Conservation (phyloP, 768 basidiomycete species). For the Podaxis rugospora region DNA sequence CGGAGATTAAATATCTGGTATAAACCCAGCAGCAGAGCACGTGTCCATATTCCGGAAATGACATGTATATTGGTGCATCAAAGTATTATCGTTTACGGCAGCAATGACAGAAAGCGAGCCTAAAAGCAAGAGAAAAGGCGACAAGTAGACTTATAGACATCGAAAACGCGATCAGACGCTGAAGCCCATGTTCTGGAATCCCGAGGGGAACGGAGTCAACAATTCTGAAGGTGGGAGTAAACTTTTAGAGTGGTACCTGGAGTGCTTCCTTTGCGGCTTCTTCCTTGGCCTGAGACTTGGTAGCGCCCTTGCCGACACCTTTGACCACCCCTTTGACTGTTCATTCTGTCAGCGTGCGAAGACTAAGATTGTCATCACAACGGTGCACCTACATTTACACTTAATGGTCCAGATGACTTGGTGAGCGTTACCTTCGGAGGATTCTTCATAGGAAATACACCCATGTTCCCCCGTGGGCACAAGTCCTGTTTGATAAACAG, state of each 20-base stretch:
- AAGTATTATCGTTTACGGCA: not conserved
- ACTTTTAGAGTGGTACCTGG: constrained; percentile 21
- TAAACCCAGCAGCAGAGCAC: constrained; percentile 18
- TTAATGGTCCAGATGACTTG: constrained; percentile 44
- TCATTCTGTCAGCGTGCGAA: not conserved
- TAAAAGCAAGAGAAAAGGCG: not conserved
- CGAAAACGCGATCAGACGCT: not conserved
- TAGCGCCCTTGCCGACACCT: constrained; percentile 40
- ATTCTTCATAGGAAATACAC: constrained; percentile 36
- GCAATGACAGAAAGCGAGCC: not conserved
- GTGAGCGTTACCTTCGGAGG: constrained; percentile 35
- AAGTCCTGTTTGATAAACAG: not conserved
- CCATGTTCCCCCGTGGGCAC: not conserved
- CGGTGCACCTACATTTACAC: constrained; percentile 46
- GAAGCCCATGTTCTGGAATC: constrained; percentile 4
- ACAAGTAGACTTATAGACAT: not conserved
- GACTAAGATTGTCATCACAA: not conserved
- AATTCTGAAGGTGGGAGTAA: not conserved
- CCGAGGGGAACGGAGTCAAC: not conserved
- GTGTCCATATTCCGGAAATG: not conserved
- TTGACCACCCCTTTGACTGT: constrained; percentile 43
- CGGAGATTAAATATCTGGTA: constrained; percentile 2
- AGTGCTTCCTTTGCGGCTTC: constrained; percentile 42
- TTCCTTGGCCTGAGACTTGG: constrained; percentile 45
- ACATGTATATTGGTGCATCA: not conserved